Evolutionary conservation across 495 filamentous ascomycete species (phyloP).

Genomic region (Tuber calosporum): DNA sequence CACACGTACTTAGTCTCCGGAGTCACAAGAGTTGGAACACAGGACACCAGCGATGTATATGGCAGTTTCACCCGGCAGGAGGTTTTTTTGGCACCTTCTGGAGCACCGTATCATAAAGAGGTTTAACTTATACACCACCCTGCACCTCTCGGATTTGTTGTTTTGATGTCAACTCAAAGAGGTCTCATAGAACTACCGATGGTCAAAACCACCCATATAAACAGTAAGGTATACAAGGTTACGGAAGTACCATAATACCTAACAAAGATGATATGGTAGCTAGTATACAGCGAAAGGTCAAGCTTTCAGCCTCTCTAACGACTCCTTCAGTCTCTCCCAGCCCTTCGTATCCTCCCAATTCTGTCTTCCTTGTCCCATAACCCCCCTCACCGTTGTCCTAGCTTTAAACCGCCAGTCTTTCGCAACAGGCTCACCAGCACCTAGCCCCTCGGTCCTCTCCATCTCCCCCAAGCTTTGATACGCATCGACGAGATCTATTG

Average conservation of each 20-base stretch:
- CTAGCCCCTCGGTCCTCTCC: conserved; percentile 47
- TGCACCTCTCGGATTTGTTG: neutral
- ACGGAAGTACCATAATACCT: neutral
- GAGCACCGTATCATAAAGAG: neutral
- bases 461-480: conserved; percentile 58
- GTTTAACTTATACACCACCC: neutral
- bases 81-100: neutral
- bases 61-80: neutral
- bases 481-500: conserved; percentile 57
- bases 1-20: no score
- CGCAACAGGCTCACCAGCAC: conserved; percentile 50
- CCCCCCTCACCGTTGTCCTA: conserved; percentile 67
- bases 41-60: no score
- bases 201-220: neutral
- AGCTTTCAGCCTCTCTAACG: conserved; percentile 55
- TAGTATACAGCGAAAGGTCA: conserved; percentile 1
- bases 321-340: conserved; percentile 58
- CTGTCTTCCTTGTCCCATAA: conserved; percentile 74
- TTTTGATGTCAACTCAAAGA: neutral
- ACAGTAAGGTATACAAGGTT: neutral
- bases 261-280: neutral
- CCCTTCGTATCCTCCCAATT: conserved; percentile 70
- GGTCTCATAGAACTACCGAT: neutral
- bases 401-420: conserved; percentile 81
- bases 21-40: no score